phyloP scores from a whole-genome alignment of 768 basidiomycete species.

The Chlorophyllum brunneum region DNA sequence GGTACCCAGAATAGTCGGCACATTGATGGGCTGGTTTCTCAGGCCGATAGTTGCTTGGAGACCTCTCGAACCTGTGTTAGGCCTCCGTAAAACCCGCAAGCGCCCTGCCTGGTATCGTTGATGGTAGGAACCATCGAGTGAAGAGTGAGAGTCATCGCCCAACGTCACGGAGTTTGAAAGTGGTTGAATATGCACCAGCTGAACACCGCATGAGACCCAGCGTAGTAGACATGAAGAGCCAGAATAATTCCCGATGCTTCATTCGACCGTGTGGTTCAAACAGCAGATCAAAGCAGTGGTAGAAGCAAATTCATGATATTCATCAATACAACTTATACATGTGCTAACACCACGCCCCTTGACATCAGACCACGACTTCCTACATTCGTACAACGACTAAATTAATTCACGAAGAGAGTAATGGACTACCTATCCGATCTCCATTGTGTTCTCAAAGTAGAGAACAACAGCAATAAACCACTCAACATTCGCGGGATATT shows the following conservation, averaged over 20 bases:
- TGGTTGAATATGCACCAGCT: too few species aligned
- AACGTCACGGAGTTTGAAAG: too few species aligned
- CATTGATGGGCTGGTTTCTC: background rate
- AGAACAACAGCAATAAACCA: slow-evolving; percentile 16
- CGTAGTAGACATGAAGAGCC: too few species aligned
- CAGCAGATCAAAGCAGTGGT: too few species aligned
- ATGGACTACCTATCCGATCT: background rate
- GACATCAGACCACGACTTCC: background rate
- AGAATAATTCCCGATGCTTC: too few species aligned
- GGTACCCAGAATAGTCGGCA: background rate
- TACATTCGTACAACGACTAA: background rate
- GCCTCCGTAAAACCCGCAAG: background rate
- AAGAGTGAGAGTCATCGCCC: too few species aligned
- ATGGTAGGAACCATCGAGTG: too few species aligned
- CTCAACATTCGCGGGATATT: slow-evolving; percentile 18
- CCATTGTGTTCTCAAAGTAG: slow-evolving; percentile 23
- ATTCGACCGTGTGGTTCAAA: too few species aligned
- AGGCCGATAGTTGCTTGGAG: background rate
- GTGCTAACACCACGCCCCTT: background rate
- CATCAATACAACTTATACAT: too few species aligned
- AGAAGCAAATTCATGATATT: too few species aligned
- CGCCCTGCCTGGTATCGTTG: background rate
- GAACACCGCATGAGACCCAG: too few species aligned
- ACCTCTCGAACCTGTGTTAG: background rate
- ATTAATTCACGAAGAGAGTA: background rate